Base-by-base conservation (phyloP, 495 filamentous ascomycete genomes). In the Annulohypoxylon maeteangense region DNA sequence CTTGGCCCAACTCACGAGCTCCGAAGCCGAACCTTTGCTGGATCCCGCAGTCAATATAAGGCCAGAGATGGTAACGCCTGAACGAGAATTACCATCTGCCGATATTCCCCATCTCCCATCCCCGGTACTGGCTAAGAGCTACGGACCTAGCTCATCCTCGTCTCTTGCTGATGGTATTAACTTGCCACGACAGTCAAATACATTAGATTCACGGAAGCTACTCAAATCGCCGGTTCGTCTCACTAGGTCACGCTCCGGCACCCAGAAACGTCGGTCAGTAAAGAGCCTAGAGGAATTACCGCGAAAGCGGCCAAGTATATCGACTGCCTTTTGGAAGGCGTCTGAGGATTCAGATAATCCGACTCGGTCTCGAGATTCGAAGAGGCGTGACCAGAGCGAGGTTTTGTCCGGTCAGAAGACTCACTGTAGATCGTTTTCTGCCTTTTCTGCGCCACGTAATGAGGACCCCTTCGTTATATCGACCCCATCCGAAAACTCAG, bases 1-100 rank as follows among this genome's bases (percentile, higher is more conserved):
- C 0, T 78, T 98, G 57, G 87, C 92, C 4, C 83, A 86, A 60
- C 81, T 88, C 34, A 80, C 83, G 14, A 65, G 76, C 29, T 82
- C 82, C n/a, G 68, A 68, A 29, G 40, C 4, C 14, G 65, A 76
- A 53, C 57, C 61, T 7, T 56, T 66, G 5, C 71, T 75, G 2
- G 79, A 76, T 53, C 72, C 75, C 14, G 14, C 47, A 5, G 23
- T 36, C 4, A 72, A 70, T 3, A 36, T 60, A 38, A 36, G 55
- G 12, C 27, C 1, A 34, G 14, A 18, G 16, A 23, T 48, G 20
- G 62, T 62, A 51, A 50, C 69, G 16, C 32, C 53, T 23, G 44
- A 66, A 20, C 62, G 63, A n/a, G 69, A 75, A 8, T 55, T 61
- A 32, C 60, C 67, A 11, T 44, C 62, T 64, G 22, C 54, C 6